Base-by-base conservation (phyloP, 2,329 filamentous ascomycete species). In the Aureobasidium sp. region DNA sequence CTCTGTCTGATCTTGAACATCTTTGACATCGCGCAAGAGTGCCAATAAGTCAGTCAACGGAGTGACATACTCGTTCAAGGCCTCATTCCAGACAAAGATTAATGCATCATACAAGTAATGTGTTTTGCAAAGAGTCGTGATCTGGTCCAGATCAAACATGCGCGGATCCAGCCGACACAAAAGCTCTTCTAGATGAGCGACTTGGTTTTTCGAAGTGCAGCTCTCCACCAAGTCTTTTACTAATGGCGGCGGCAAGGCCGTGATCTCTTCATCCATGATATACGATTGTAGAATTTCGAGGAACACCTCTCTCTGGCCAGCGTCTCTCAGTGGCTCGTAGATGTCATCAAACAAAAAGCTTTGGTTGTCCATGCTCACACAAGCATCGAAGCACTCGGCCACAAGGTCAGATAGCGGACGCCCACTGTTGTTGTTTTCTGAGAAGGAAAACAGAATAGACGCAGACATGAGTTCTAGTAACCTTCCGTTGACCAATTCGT, bases 11-110 rank as follows among this genome's bases (percentile, higher is more conserved):
- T 84, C 80, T 57, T 87, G 84, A 41, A 85, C 80, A 65, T 84
- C 84, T 62, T 84, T 80, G 12, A 81, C 81, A 61, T 81, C 79
- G 51, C 79, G 75, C 61, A 79, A 71, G 27, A 97, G 79, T 15
- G 83, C 78, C 53, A 96, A 78, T 2, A 99, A 82, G 64, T 97
- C 91, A 67, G 91, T 87, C 62, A 97, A 79, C 1, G 94, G 93
- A 1, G 92, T 95, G 65, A 97, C 87, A 69, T 95, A 97, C 74
- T 99, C 95, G 65, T 81, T 79, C 31, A 99, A 79, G 2, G 91
- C 91, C 73, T 90, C 88, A 64, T 96, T 97, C 94, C 94, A 99
- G 61, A 99, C 89, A 72, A 97, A 97, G 47, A 95, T 91, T 62
- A 97, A 83, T 2, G 94, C 95, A 74, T 99, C 95, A 71, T 97